Evolutionary conservation across 1,284 basidiomycete genomes (phyloP), one percentile per base, ranked within the genome.

Genomic region (Cutaneotrichosporon daszewskae): DNA sequence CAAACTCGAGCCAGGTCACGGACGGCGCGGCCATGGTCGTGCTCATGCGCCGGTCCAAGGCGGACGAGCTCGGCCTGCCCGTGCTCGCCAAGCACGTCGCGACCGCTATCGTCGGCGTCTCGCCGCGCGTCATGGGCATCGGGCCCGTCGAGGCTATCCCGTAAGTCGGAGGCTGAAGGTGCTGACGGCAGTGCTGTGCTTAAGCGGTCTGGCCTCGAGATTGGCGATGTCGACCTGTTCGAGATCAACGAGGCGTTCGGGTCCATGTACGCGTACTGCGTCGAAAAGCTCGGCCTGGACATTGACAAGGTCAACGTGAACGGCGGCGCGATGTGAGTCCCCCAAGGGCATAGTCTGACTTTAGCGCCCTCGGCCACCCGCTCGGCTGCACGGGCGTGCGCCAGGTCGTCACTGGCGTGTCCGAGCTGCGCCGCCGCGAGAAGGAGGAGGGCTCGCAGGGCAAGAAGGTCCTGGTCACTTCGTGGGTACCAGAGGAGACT

Each of bases 191-290:
- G 42, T 10, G 45, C 47, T 25, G 45, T 50, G 2, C 80, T 91
- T 47, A 72, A 79, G 61, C 80, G 81, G 63, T 75, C 79, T 2
- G 85, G 86, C 9, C 73, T 92, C 43, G 67, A 68, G 33, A 74
- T 75, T 51, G 74, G 78, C 42, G 89, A 92, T 53, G 75, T 92
- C 54, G 87, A 92, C 73, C 85, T 92, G 62, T 94, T 76, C 72
- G 89, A 94, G 58, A 72, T 73, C 57, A 92, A 92, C 66, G 88
- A 92, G 49, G 87, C 87, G 0, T 89, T 89, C 57, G 84, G 86
- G n/a, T 87, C 84, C 0, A 85, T 87, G 74, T 84, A 79, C 51
- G 79, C 87, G 2, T 88, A 91, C 67, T 81, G 79, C 43, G 72
- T 87, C 23, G 80, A 83, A 50, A 73, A 79, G 58, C 77, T 94